Conservation (phyloP, 2,329 filamentous ascomycete genomes). For the Aspergillus fumigatiaffinis region DNA sequence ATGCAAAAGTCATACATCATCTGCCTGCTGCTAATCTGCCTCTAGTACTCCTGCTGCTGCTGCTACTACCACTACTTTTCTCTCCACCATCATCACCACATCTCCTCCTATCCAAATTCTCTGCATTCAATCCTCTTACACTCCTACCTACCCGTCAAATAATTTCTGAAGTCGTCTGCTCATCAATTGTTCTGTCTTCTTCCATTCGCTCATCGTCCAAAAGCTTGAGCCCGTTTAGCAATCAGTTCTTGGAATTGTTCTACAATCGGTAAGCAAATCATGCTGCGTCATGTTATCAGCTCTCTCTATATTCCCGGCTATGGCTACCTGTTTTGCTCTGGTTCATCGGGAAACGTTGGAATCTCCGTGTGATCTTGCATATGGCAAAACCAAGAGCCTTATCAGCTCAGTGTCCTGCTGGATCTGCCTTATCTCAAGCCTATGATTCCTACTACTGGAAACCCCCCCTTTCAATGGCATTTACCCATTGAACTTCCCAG, state of each 20-base stretch:
- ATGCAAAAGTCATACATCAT: constrained; percentile 32
- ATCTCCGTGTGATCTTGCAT: not conserved
- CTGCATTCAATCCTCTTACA: constrained; percentile 8
- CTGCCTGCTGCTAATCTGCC: constrained; percentile 7
- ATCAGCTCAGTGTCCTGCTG: constrained; percentile 2
- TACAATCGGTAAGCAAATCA: constrained; percentile 21
- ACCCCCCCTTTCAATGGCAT: not conserved
- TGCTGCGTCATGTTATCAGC: constrained; percentile 13
- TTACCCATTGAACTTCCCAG: not conserved
- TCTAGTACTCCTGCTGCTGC: constrained; percentile 2
- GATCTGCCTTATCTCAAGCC: constrained; percentile 6
- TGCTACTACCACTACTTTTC: not conserved
- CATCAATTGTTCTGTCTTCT: not conserved
- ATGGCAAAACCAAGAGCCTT: constrained; percentile 4
- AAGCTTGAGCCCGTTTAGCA: not conserved
- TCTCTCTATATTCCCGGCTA: not conserved
- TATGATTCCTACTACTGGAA: not conserved
- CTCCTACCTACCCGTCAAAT: not conserved
- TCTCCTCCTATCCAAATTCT: constrained; percentile 4
- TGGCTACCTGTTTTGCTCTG: not conserved
- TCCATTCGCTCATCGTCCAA: constrained; percentile 10
- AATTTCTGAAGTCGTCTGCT: constrained; percentile 2
- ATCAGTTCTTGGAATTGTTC: constrained; percentile 3
- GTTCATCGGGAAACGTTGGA: not conserved
- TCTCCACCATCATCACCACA: constrained; percentile 4